A percentile compares a stretch with the other conserved stretches of the same genome.
Conservation (phyloP, 2,329 filamentous ascomycete species). For the Penicillium sp. region DNA sequence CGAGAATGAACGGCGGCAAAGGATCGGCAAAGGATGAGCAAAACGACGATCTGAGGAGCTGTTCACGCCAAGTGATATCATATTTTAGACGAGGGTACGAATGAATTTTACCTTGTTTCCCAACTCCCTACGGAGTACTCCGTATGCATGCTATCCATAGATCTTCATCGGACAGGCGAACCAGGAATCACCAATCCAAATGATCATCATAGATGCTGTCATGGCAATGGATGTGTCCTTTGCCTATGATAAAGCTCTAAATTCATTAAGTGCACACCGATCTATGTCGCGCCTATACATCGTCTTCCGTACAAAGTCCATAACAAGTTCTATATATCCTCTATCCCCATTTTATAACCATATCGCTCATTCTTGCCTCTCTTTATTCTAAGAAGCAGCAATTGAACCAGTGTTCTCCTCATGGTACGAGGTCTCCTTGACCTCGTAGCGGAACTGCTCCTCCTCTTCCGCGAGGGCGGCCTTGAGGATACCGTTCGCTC, state of each 20-base stretch:
- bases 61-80: background rate
- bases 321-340: background rate
- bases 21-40: no score
- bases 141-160: background rate
- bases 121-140: background rate
- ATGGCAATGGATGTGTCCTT: slow-evolving; percentile 5
- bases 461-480: slow-evolving; percentile 36
- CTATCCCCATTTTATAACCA: background rate
- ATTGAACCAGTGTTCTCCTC: slow-evolving; percentile 14
- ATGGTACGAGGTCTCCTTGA: slow-evolving; percentile 25
- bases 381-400: background rate
- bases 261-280: background rate
- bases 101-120: background rate
- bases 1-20: background rate
- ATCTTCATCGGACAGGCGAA: background rate
- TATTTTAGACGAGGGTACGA: background rate
- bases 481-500: slow-evolving; percentile 35
- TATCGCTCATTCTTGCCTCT: background rate
- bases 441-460: slow-evolving; percentile 32
- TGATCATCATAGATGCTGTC: background rate
- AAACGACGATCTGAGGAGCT: background rate
- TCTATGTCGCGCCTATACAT: slow-evolving; percentile 1
- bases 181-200: background rate
- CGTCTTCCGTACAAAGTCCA: background rate
- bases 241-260: background rate